A percentile compares a stretch with the other conserved stretches of the same genome.
Evolutionary conservation across 805 yeast genomes (phyloP).

Genomic region (Candida xiaguanensis): DNA sequence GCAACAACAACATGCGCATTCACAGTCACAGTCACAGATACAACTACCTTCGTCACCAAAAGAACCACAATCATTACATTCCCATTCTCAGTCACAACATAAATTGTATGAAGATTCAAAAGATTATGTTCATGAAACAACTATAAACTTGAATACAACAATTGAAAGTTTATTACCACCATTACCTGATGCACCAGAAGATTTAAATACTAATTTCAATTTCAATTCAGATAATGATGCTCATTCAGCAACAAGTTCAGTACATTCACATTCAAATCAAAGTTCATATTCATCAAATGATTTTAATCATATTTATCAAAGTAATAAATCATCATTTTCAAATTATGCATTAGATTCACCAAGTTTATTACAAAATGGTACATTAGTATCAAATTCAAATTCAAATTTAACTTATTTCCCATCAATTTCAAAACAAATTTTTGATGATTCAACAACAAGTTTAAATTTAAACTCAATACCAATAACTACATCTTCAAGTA

Average conservation of each 20-base stretch:
- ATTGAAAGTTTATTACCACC: slow-evolving; percentile 26
- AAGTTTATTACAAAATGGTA: slow-evolving; percentile 5
- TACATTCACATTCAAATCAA: neutral
- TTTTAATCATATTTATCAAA: slow-evolving; percentile 5
- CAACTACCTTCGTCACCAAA: no score
- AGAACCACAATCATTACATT: no score
- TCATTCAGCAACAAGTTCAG: slow-evolving; percentile 3
- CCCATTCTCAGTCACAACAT: no score
- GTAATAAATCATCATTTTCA: slow-evolving; percentile 6
- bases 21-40: no score
- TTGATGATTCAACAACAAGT: slow-evolving; percentile 2
- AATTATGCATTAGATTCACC: slow-evolving; percentile 18
- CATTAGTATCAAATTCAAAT: slow-evolving; percentile 6
- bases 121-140: neutral
- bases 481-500: neutral
- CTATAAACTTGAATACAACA: neutral
- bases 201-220: slow-evolving; percentile 6
- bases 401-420: slow-evolving; percentile 12
- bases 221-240: slow-evolving; percentile 5
- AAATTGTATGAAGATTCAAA: neutral
- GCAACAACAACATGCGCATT: neutral
- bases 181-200: slow-evolving; percentile 20
- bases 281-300: slow-evolving; percentile 1
- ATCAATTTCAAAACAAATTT: slow-evolving; percentile 5
- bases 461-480: neutral